Base-by-base conservation (phyloP, 1,139 yeast species). In the Debaryomycetaceae sp. region DNA sequence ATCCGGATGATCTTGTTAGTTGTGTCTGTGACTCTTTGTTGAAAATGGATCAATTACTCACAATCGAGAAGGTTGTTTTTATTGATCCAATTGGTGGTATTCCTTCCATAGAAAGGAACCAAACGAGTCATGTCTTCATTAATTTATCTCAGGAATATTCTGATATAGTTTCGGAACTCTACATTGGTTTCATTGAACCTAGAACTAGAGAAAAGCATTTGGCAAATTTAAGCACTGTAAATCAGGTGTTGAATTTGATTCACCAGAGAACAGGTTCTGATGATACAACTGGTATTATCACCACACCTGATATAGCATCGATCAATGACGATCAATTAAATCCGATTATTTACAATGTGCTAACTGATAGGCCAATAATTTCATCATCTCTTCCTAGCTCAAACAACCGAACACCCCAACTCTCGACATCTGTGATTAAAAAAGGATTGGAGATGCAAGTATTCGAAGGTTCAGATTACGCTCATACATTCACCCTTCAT, bases 311-410 rank as follows among this genome's bases (percentile, higher is more conserved):
- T 56, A 48, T 74, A 65, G 44, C 67, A 68, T 75, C 62, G 51
- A 53, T 70, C 44, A 63, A 67, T 53, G 58, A 69, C 49, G 71
- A 75, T 74, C 59, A 67, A 39, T 53, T 72, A 47, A 88, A 91
- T 56, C 98, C 98, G 0, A 76, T 92, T 31, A 79, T 92, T 8
- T 88, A 89, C 61, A 92, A 92, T 56, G 78, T 92, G 6, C 68
- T 92, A 31, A 92, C 98, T 0, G 98, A 92, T 58, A 70, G 98
- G 40, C 89, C 98, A 1, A 75, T 88, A n/a, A 83, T 92, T 13
- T 88, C 97, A 0, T 88, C 97, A 0, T 91, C 98, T 0, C 68
- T 92, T 33, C 98, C 98, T 0, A 81, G 87, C 32, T 68, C 81
- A n/a, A 74, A 78, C 44, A 69, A 72, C 38, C 68, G 81, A 37